Percentiles rank a stretch among this genome's conserved stretches.
Evolutionary conservation across 768 basidiomycete genomes (phyloP).

Genomic region (Ramaria sp.): DNA sequence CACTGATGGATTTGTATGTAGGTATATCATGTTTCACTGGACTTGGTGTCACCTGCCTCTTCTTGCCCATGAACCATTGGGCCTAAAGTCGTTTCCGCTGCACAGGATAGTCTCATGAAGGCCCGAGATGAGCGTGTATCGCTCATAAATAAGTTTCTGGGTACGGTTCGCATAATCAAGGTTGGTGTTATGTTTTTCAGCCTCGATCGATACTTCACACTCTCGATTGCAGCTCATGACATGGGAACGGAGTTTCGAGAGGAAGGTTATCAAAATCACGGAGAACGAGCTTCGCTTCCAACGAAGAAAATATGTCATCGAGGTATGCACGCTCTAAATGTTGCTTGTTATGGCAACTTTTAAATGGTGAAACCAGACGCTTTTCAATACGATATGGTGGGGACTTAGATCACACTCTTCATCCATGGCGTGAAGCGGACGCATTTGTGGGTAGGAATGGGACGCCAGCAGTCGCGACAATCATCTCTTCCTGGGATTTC

Average conservation of each 20-base stretch:
- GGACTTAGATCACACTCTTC: not conserved
- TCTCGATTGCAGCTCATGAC: constrained; percentile 65
- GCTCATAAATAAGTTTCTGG: constrained; percentile 89
- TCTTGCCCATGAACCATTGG: constrained; percentile 67
- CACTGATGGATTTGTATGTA: constrained; percentile 11
- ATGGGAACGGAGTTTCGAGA: constrained; percentile 86
- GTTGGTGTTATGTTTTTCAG: constrained; percentile 15
- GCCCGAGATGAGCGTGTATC: constrained; percentile 82
- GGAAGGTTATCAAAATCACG: constrained; percentile 57
- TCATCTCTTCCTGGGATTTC: constrained; percentile 48
- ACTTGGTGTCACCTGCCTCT: constrained; percentile 58
- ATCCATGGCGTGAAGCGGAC: not conserved
- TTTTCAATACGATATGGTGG: constrained; percentile 48
- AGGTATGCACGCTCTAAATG: constrained; percentile 30
- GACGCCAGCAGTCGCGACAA: constrained; percentile 39
- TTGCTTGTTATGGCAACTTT: not conserved
- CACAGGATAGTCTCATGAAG: constrained; percentile 86
- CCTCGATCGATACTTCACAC: not conserved
- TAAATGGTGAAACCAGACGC: constrained; percentile 15
- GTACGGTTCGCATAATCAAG: constrained; percentile 87
- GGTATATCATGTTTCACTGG: constrained; percentile 69
- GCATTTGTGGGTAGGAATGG: constrained; percentile 20
- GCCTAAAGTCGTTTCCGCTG: constrained; percentile 64
- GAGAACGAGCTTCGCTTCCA: constrained; percentile 78
- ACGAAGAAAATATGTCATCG: constrained; percentile 77